Evolutionary conservation across 2,329 filamentous ascomycete species (phyloP).

Genomic region (Alternaria brassicicola): DNA sequence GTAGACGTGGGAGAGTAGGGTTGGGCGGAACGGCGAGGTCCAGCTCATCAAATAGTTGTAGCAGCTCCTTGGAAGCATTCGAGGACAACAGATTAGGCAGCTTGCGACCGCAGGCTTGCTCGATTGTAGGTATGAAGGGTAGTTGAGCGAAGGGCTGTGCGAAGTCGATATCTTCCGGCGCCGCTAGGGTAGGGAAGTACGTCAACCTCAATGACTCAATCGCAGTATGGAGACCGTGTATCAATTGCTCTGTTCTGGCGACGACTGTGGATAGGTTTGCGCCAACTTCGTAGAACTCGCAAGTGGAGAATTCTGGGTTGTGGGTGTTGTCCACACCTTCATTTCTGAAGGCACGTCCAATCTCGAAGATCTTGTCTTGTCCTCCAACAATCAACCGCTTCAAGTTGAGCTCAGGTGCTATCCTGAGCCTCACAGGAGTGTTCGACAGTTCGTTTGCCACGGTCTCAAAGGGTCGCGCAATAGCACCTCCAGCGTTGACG

Average conservation of each 20-base stretch:
- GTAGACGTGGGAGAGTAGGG: slow-evolving; percentile 69
- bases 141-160: slow-evolving; percentile 65
- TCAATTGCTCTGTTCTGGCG: slow-evolving; percentile 72
- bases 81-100: slow-evolving; percentile 62
- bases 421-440: slow-evolving; percentile 75
- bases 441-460: slow-evolving; percentile 75
- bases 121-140: slow-evolving; percentile 82
- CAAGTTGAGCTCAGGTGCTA: slow-evolving; percentile 93
- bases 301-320: slow-evolving; percentile 97
- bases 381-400: slow-evolving; percentile 91
- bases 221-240: slow-evolving; percentile 53
- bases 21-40: slow-evolving; percentile 57
- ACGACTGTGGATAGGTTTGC: slow-evolving; percentile 78
- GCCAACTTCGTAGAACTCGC: slow-evolving; percentile 94
- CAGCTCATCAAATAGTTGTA: slow-evolving; percentile 60
- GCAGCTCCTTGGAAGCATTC: slow-evolving; percentile 65
- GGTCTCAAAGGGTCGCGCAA: slow-evolving; percentile 85
- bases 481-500: slow-evolving; percentile 81
- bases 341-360: slow-evolving; percentile 90
- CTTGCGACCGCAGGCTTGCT: slow-evolving; percentile 67
- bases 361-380: slow-evolving; percentile 88
- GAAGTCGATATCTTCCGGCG: slow-evolving; percentile 63
- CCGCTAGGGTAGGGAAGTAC: slow-evolving; percentile 38
- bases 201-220: slow-evolving; percentile 54
- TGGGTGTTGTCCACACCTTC: slow-evolving; percentile 77